Evolutionary conservation across 2,329 filamentous ascomycete genomes (phyloP).

Genomic region (Xylaria polymorpha): DNA sequence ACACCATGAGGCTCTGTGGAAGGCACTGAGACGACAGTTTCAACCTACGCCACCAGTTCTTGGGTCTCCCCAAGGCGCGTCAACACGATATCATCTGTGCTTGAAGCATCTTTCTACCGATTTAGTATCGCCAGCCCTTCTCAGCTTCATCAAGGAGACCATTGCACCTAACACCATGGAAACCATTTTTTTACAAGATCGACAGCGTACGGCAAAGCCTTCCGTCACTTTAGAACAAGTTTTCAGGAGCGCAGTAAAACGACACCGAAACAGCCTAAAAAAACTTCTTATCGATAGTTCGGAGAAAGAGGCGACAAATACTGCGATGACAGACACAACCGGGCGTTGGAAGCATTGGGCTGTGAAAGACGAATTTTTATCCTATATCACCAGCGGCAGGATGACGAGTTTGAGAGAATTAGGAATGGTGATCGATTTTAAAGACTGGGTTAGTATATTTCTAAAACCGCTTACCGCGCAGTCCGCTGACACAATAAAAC

Average conservation of each 20-base stretch:
- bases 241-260: conserved; percentile 74
- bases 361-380: conserved; percentile 73
- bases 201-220: conserved; percentile 59
- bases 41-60: conserved; percentile 55
- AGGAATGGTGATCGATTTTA: conserved; percentile 77
- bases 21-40: conserved; percentile 73
- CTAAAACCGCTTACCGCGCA: neutral
- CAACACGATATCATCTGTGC: conserved; percentile 69
- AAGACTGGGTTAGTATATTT: conserved; percentile 76
- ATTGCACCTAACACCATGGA: conserved; percentile 84
- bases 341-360: conserved; percentile 76
- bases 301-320: conserved; percentile 58
- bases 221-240: conserved; percentile 75
- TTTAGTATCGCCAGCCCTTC: conserved; percentile 73
- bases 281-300: conserved; percentile 81
- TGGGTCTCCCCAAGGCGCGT: conserved; percentile 50
- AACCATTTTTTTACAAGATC: conserved; percentile 80
- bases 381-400: conserved; percentile 79
- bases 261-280: conserved; percentile 76
- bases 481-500: conserved; percentile 22
- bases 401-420: conserved; percentile 79
- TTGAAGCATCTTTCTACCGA: conserved; percentile 83
- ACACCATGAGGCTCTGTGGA: conserved; percentile 81
- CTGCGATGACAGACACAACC: conserved; percentile 45
- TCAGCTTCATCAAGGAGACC: conserved; percentile 80